A percentile compares a stretch with the other conserved stretches of the same genome.
Conservation (phyloP, 2,329 filamentous ascomycete genomes). For the Ophiobolus disseminans region DNA sequence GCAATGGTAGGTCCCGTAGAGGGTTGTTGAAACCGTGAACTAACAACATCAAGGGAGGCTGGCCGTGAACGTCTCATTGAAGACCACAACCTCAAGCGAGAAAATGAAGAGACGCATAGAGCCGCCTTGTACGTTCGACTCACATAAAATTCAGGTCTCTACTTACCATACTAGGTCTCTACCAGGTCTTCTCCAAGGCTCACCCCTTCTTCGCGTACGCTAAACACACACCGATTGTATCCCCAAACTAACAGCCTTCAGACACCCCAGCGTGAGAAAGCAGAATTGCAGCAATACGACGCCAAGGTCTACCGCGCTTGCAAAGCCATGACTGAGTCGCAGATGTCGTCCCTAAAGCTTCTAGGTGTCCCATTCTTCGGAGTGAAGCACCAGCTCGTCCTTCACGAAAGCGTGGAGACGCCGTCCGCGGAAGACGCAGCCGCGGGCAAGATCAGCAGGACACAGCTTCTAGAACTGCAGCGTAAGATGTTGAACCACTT, state of each 20-base stretch:
- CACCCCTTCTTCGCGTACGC: constrained; percentile 31
- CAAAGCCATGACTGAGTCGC: constrained; percentile 65
- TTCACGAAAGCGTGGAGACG: constrained; percentile 26
- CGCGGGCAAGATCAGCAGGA: constrained; percentile 32
- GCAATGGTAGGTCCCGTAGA: constrained; percentile 53
- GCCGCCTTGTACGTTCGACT: constrained; percentile 59
- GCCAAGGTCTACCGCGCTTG: constrained; percentile 68
- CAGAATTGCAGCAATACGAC: constrained; percentile 66
- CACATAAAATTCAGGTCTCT: background rate
- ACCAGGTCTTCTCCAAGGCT: constrained; percentile 33
- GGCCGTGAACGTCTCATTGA: constrained; percentile 60
- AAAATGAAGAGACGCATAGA: constrained; percentile 62
- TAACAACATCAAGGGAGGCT: constrained; percentile 48
- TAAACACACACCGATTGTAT: too few relatives aligned
- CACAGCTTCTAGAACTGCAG: constrained; percentile 40
- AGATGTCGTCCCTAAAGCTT: constrained; percentile 62
- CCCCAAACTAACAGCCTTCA: constrained; percentile 21
- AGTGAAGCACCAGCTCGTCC: constrained; percentile 30
- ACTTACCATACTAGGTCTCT: constrained; percentile 31
- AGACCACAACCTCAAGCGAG: constrained; percentile 59
- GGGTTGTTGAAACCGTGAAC: too few relatives aligned
- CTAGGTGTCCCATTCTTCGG: constrained; percentile 54
- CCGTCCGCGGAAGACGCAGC: background rate
- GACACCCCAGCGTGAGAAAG: constrained; percentile 57
- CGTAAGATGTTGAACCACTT: constrained; percentile 47